These are phyloP conservation scores for Allium sativum DNA, from an alignment of 106 monocot species.

Conservation along the genomic window DNA sequence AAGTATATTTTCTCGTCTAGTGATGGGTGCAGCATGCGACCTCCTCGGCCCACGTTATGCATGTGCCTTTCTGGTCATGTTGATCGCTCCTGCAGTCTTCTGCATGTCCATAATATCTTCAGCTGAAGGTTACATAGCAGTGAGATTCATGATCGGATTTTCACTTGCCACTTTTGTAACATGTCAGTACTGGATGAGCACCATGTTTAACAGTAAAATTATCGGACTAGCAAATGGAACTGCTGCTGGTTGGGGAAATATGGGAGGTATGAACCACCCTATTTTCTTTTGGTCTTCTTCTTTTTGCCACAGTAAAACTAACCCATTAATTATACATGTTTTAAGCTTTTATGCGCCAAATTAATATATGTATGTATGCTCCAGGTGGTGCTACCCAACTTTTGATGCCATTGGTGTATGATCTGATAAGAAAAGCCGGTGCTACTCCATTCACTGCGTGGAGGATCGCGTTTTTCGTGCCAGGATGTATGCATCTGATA, in stretches of 20 bases:
- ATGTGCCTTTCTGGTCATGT: constrained; percentile 58
- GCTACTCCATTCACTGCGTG: constrained; percentile 10
- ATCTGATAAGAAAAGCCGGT: constrained; percentile 1
- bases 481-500: constrained; percentile 7
- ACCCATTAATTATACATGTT: too few relatives aligned
- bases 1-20: constrained; percentile 57
- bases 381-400: constrained; percentile 7
- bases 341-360: too few relatives aligned
- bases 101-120: constrained; percentile 45
- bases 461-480: constrained; percentile 10
- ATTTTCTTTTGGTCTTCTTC: too few relatives aligned
- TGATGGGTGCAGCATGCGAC: constrained; percentile 73
- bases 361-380: too few relatives aligned
- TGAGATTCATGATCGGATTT: constrained; percentile 75
- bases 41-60: constrained; percentile 58
- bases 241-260: constrained; percentile 90
- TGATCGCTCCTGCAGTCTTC: constrained; percentile 63
- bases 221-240: constrained; percentile 63
- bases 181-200: constrained; percentile 93
- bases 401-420: constrained; percentile 8
- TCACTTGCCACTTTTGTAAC: constrained; percentile 79
- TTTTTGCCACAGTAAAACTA: too few relatives aligned
- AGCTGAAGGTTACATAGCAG: constrained; percentile 39
- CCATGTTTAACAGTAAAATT: constrained; percentile 73
- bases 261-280: constrained; percentile 27